Conservation (phyloP, 1,284 basidiomycete species). For the Papiliotrema fonsecae region DNA sequence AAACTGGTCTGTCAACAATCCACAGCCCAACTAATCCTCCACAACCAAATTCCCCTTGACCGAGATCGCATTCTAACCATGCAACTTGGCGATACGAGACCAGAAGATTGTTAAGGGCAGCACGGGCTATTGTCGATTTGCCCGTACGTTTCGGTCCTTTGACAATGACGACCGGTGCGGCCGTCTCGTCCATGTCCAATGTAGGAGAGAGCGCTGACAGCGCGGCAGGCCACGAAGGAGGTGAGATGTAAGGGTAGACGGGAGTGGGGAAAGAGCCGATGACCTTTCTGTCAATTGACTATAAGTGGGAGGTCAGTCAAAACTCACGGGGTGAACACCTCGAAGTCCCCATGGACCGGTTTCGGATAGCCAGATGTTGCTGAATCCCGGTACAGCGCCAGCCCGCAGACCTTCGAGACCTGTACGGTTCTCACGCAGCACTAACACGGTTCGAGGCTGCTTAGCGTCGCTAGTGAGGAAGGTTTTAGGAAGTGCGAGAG, state of each 20-base stretch:
- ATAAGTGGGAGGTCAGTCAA: neutral
- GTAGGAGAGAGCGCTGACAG: slow-evolving; percentile 33
- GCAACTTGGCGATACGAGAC: slow-evolving; percentile 66
- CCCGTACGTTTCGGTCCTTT: slow-evolving; percentile 82
- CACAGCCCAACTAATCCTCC: slow-evolving; percentile 79
- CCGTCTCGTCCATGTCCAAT: slow-evolving; percentile 12
- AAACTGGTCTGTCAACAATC: slow-evolving; percentile 61
- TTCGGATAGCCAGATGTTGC: slow-evolving; percentile 41
- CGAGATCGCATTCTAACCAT: slow-evolving; percentile 85
- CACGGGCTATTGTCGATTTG: slow-evolving; percentile 80
- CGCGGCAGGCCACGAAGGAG: slow-evolving; percentile 58
- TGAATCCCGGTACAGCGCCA: slow-evolving; percentile 43
- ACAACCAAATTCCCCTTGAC: slow-evolving; percentile 90
- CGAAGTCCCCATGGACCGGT: slow-evolving; percentile 50
- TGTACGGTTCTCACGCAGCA: slow-evolving; percentile 35
- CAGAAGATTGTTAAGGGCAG: slow-evolving; percentile 67
- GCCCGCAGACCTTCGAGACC: slow-evolving; percentile 39
- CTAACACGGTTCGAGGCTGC: slow-evolving; percentile 20
- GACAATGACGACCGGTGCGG: slow-evolving; percentile 55
- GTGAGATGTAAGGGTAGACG: slow-evolving; percentile 52
- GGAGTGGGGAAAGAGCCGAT: slow-evolving; percentile 34
- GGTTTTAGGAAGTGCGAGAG: slow-evolving; percentile 17
- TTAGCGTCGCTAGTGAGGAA: slow-evolving; percentile 8
- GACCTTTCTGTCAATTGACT: slow-evolving; percentile 18
- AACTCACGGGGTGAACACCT: slow-evolving; percentile 58